Evolutionary conservation across 2,329 filamentous ascomycete genomes (phyloP), one percentile per base, ranked within the genome.

Genomic region (Alternaria longipes): DNA sequence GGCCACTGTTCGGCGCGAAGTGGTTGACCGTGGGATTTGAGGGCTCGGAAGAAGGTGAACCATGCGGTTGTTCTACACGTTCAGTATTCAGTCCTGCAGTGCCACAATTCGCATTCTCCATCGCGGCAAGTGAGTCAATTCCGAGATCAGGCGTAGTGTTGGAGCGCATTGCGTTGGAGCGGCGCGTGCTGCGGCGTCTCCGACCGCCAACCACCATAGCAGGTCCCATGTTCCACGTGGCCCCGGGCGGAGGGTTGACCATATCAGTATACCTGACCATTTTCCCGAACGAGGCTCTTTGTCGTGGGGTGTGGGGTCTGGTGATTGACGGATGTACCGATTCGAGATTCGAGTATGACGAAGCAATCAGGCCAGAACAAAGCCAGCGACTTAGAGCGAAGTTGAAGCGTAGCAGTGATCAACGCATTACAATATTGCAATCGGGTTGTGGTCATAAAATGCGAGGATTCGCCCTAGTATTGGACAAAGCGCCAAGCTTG

Each of bases 171-270:
- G 64, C 51, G 12, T 55, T 52, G 26, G 67, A 61, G 34, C 66
- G 62, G 41, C 71, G 73, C 6, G 54, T 36, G 38, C 69, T 56
- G 32, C 69, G 69, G 54, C 68, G 66, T 54, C 69, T 66, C 50
- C 66, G 66, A 16, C 65, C 60, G 16, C 59, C 64, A 26, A 67
- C 59, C 46, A 57, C 56, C 24, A 57, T 50, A 8, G 64, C 62
- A 14, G 64, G 62, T 9, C 49, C 56, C 14, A 44, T 38, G 34
- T 34, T 46, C 24, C 54, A 52, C 11, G 65, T 30, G 36, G 36
- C 36, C 36, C n/a, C n/a, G 8, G n/a, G n/a, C n/a, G 36, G n/a
- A 38, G 28, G 46, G 34, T 56, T 55, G 38, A 42, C 44, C 11
- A n/a, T n/a, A 26, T 59, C 38, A 22, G 24, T 18, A 40, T 40